Conservation (phyloP, 257 asterid genomes). For the Nyctanthes arbortristis region DNA sequence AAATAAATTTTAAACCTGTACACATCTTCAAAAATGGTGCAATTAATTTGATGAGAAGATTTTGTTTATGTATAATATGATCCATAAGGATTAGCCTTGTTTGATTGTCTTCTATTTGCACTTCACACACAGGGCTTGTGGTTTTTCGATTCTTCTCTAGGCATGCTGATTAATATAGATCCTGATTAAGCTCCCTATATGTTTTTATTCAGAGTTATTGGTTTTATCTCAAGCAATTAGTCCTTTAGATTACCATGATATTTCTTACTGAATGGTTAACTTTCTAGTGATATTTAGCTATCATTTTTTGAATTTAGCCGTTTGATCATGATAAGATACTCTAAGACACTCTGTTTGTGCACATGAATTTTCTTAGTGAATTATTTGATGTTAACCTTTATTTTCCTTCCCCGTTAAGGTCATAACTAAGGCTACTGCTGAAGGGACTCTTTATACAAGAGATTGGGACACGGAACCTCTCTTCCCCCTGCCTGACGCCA, state of each 20-base stretch:
- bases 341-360: conserved; percentile 14
- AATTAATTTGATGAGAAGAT: background rate
- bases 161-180: background rate
- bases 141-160: background rate
- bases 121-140: background rate
- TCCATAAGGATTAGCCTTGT: background rate
- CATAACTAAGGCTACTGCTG: conserved; percentile 82
- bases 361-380: background rate
- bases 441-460: conserved; percentile 70
- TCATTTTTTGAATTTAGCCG: background rate
- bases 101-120: background rate
- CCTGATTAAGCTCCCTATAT: background rate
- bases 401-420: conserved; percentile 47
- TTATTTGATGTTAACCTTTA: conserved; percentile 19
- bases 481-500: conserved; percentile 59
- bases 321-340: conserved; percentile 1
- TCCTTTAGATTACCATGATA: conserved; percentile 7
- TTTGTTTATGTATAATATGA: background rate
- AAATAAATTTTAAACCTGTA: no score
- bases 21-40: no score
- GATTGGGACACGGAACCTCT: conserved; percentile 98
- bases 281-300: conserved; percentile 6
- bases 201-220: background rate
- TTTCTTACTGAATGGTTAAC: conserved; percentile 13
- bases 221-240: background rate